Base-by-base conservation (phyloP, 2,329 filamentous ascomycete genomes). In the Xylaria arbuscula region DNA sequence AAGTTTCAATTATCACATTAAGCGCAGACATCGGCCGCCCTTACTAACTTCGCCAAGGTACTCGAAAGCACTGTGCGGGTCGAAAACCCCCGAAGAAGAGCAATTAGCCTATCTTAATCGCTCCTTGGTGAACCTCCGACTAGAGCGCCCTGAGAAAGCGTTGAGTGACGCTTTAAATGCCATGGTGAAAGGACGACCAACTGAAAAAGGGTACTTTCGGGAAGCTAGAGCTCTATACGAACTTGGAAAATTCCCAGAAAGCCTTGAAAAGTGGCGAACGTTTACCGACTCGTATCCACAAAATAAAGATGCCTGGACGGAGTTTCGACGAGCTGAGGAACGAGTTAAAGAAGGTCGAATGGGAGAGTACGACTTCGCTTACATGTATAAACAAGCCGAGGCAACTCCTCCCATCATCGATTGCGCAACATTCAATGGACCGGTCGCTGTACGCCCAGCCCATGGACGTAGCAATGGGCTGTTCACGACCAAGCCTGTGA, bases 401-500 rank as follows among this genome's bases (percentile, higher is more conserved):
- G 63, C 65, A n/a, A 75, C 71, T 0, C 80, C 82, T 2, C 82
- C 84, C 0, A 64, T 80, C 5, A 72, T 87, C 1, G 85, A 88
- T 69, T 83, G 80, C 64, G 84, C 83, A 0, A 86, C 81, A 1
- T 88, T 80, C 68, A 77, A 78, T 8, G 77, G 74, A 0, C 80
- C 81, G 0, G 82, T 86, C 0, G 75, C 79, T 51, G 71, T 87
- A 0, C 81, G 78, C 40, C 51, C 74, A 7, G 82, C 83, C 0
- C 73, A 75, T 1, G 81, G 76, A 9, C 78, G 80, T 19, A 86
- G 85, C 2, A 79, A 81, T 2, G 87, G 87, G 0, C 75, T 88
- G 0, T 89, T 88, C 71, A 84, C 83, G 0, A 86, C 81, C 0
- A 75, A 78, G 22, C 72, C 78, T 0, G 83, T 89, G 1, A 78